A percentile compares a stretch with the other conserved stretches of the same genome.
These are phyloP conservation scores for Limtongia smithiae DNA, from an alignment of 805 yeast species.

Conservation along the genomic window DNA sequence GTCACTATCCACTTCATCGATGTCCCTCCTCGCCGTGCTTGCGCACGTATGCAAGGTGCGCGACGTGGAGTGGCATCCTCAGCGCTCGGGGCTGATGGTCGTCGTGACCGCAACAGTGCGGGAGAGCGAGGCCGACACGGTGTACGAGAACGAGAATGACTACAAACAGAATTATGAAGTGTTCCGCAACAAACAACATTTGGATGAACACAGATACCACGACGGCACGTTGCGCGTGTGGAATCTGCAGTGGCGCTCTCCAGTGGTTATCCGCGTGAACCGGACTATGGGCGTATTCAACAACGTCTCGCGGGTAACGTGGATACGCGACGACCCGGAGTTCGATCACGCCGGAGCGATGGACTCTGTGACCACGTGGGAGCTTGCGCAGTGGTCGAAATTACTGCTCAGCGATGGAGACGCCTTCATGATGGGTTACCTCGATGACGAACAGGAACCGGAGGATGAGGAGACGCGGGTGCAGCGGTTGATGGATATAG, in stretches of 20 bases:
- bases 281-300: background rate
- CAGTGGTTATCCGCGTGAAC: slow-evolving; percentile 16
- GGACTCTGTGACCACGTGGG: slow-evolving; percentile 3
- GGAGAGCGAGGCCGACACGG: slow-evolving; percentile 6
- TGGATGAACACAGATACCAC: slow-evolving; percentile 13
- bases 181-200: too few relatives aligned
- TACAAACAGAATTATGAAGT: too few relatives aligned
- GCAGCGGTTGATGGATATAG: slow-evolving; percentile 27
- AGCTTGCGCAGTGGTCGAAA: background rate
- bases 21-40: slow-evolving; percentile 21
- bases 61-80: slow-evolving; percentile 24
- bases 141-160: slow-evolving; percentile 16
- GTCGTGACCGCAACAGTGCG: slow-evolving; percentile 9
- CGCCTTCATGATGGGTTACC: slow-evolving; percentile 15
- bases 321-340: slow-evolving; percentile 11
- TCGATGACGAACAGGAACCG: slow-evolving; percentile 25
- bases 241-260: slow-evolving; percentile 23
- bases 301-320: slow-evolving; percentile 7
- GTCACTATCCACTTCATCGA: slow-evolving; percentile 18
- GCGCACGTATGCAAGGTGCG: slow-evolving; percentile 18
- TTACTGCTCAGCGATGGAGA: slow-evolving; percentile 11
- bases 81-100: slow-evolving; percentile 12
- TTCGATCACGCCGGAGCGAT: background rate
- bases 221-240: slow-evolving; percentile 19
- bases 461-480: slow-evolving; percentile 27